Conservation (phyloP, 352 stramenopile species). For the Sclerospora graminicola region DNA sequence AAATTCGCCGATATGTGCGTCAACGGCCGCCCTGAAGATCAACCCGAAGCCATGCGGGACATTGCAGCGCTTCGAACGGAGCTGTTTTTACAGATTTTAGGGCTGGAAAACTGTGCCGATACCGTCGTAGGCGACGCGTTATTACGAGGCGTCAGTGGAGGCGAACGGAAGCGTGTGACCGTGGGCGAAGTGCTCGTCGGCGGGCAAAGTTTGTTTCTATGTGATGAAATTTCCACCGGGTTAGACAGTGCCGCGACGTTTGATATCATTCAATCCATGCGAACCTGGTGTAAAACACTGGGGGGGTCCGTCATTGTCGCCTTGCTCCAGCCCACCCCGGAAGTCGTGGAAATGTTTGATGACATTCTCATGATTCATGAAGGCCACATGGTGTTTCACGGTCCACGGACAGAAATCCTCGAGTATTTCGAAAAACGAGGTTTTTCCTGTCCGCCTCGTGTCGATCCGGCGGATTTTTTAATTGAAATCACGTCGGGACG, state of each 20-base stretch:
- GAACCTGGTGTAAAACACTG: conserved; percentile 28
- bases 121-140: conserved; percentile 88
- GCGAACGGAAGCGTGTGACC: conserved; percentile 76
- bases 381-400: conserved; percentile 90
- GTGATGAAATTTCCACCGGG: conserved; percentile 67
- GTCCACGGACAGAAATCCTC: conserved; percentile 55
- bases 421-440: conserved; percentile 81
- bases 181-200: conserved; percentile 59
- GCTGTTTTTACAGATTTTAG: conserved; percentile 72
- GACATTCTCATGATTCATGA: conserved; percentile 91
- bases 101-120: conserved; percentile 84
- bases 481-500: conserved; percentile 60
- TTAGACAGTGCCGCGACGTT: conserved; percentile 48
- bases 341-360: conserved; percentile 94
- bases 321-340: conserved; percentile 50
- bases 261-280: conserved; percentile 46
- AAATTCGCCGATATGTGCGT: conserved; percentile 92
- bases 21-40: conserved; percentile 38
- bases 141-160: conserved; percentile 84
- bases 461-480: conserved; percentile 56
- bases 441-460: conserved; percentile 55
- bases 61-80: conserved; percentile 62
- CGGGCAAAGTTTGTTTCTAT: conserved; percentile 52
- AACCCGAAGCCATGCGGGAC: conserved; percentile 61
- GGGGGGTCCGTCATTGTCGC: conserved; percentile 29